These are phyloP conservation scores for Arthromyces matolae DNA, from an alignment of 768 basidiomycete species.

Conservation along the genomic window DNA sequence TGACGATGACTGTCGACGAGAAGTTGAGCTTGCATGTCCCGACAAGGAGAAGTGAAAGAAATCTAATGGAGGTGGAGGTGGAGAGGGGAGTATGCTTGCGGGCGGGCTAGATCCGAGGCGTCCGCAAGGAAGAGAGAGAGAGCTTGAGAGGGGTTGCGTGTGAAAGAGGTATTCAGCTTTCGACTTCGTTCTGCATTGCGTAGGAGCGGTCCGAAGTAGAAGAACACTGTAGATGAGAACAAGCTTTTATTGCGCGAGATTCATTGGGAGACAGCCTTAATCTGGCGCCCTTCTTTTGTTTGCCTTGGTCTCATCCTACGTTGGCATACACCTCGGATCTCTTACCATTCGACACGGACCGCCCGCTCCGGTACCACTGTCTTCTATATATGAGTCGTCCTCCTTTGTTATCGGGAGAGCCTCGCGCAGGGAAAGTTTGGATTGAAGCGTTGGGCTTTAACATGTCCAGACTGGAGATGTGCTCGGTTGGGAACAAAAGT, in stretches of 20 bases:
- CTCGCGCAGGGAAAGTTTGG: too few relatives aligned
- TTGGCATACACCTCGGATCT: not conserved
- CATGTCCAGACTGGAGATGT: not conserved
- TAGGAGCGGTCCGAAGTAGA: not conserved
- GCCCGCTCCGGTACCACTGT: not conserved
- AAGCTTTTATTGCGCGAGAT: slow-evolving; percentile 5
- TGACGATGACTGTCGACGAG: slow-evolving; percentile 6
- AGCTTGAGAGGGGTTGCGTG: not conserved
- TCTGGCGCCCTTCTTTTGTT: not conserved
- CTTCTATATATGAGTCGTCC: not conserved
- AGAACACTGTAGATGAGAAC: slow-evolving; percentile 1
- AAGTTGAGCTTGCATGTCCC: slow-evolving; percentile 1
- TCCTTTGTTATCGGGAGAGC: slow-evolving; percentile 8
- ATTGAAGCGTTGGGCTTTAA: not conserved
- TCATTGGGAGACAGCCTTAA: not conserved
- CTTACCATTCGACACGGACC: not conserved
- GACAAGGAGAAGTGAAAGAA: not conserved
- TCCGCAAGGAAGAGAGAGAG: not conserved
- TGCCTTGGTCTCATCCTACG: not conserved
- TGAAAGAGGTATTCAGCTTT: not conserved
- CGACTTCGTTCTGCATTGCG: not conserved
- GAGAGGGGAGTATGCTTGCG: not conserved
- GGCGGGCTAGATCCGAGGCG: slow-evolving; percentile 8
- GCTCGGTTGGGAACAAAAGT: not conserved
- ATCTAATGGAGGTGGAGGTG: slow-evolving; percentile 4